Base-by-base conservation (phyloP, 192 early-diverging fungal species). In the Backusella australiensis region DNA sequence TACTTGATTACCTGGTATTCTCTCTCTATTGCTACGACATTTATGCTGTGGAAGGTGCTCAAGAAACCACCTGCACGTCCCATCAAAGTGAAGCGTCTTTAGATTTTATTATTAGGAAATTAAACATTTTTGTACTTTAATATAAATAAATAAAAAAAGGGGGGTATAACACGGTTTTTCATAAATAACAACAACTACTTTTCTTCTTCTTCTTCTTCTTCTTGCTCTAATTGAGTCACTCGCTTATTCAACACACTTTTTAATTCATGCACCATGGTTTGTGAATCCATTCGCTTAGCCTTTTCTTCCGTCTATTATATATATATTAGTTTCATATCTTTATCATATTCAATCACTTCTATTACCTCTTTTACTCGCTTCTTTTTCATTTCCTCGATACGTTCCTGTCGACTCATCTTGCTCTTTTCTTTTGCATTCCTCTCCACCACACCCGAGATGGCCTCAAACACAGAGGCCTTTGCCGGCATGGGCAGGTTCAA, bases 1-100 rank as follows among this genome's bases (percentile, higher is more conserved):
- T 98, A 98, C 73, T 87, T 93, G 14, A 85, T 96, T 34, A 98
- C 96, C 34, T 98, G 96, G 96, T 97, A 90, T 69, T 82, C 87
- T 23, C 84, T 93, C 11, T 90, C 90, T 34, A 84, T 85, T 15
- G 87, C 91, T 11, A 94, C 93, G 36, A 83, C 85, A 35, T 87
- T 78, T 4, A 94, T 94, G 92, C 83, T 94, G 8, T 87, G 84
- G 44, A 84, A 82, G 65, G 80, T 89, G 34, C 79, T 94, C 63
- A 88, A 87, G 79, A 87, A 87, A 14, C 92, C 91, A 38, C 36
- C 76, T 6, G 36, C 41, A 39, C 38, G 67, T n/a, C 78, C 78
- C 15, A 63, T 38, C 19, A 77, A 73, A 26, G 75, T 72, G 29
- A 75, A 75, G 29, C 73, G 82, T 34, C 56, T 79, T 23, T 52